Evolutionary conservation across 208 protist species (phyloP).

Genomic region (Acanthamoeba castellanii): DNA sequence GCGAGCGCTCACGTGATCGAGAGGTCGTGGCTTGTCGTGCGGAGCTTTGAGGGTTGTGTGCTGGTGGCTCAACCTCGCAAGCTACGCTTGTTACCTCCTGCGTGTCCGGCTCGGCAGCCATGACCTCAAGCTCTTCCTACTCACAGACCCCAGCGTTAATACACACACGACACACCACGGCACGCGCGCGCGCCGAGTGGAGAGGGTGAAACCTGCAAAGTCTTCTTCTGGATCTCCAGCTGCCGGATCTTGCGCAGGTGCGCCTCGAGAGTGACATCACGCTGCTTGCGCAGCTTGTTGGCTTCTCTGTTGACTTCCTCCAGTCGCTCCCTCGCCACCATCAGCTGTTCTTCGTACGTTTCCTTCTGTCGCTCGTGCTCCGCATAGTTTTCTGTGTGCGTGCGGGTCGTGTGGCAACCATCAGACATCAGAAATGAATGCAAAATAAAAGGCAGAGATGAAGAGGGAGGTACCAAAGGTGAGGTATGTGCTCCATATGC

Average conservation of each 20-base stretch:
- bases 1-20: too few relatives aligned
- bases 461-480: conserved; percentile 28
- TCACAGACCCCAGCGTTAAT: background rate
- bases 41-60: too few relatives aligned
- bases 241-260: background rate
- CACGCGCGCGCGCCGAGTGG: background rate
- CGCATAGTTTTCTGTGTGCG: conserved; percentile 27
- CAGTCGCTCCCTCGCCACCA: background rate
- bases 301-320: background rate
- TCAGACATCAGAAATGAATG: background rate
- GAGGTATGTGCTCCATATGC: conserved; percentile 66
- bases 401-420: too few relatives aligned
- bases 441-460: background rate
- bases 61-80: too few relatives aligned
- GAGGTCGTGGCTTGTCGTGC: too few relatives aligned
- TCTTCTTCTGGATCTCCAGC: background rate
- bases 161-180: background rate
- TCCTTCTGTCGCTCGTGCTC: conserved; percentile 49
- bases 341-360: conserved; percentile 45
- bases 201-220: background rate
- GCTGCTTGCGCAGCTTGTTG: background rate
- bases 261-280: background rate
- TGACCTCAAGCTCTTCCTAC: too few relatives aligned
- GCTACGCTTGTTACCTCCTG: too few relatives aligned
- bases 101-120: too few relatives aligned